Base-by-base conservation (phyloP, 2,329 filamentous ascomycete species). In the Dothidotthia symphoricarpi region DNA sequence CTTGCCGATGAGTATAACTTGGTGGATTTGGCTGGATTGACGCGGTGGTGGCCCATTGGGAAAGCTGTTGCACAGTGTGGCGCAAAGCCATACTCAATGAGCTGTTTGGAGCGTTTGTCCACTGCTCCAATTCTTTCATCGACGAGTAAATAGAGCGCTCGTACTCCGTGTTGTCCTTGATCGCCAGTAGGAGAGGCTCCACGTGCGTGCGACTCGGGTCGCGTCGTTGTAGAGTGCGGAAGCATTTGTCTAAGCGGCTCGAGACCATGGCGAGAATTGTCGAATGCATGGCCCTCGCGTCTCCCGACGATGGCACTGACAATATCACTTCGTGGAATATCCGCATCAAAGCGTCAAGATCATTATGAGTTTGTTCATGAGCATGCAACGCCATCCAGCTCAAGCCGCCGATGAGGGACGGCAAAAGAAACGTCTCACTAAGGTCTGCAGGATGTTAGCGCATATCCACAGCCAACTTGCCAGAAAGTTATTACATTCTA, bases 401-500 rank as follows among this genome's bases (percentile, higher is more conserved):
- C 11, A 91, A 76, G 0, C 84, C 86, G 4, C 83, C 81, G 2
- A 91, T 80, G 0, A 93, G 73, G 0, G 86, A 86, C 0, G 88
- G 87, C n/a, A 91, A 69, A 2, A 93, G 69, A 47, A 90, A 90
- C 0, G 86, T 86, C 49, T 90, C 86, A 3, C 89, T 81, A 9
- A 93, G 73, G 56, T 89, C 81, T 85, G 43, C 6, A 34, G 24
- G 9, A 15, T 34, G 3, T 19, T 30, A 80, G 72, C 57, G 85
- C 82, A 88, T 67, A 91, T 87, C 6, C 93, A 70, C 1, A 86
- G 87, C 10, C 80, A 78, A 61, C 85, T 88, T 0, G 93, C 74
- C 83, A 29, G 88, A 78, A 14, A 33, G 3, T 19, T 30, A 80
- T 72, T 57, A 85, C 82, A 88, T 67, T 91, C 87, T 6, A 93